A percentile compares a stretch with the other conserved stretches of the same genome.
Evolutionary conservation across 306 rosid genomes (phyloP).

Genomic region (Spatholobus suberectus): DNA sequence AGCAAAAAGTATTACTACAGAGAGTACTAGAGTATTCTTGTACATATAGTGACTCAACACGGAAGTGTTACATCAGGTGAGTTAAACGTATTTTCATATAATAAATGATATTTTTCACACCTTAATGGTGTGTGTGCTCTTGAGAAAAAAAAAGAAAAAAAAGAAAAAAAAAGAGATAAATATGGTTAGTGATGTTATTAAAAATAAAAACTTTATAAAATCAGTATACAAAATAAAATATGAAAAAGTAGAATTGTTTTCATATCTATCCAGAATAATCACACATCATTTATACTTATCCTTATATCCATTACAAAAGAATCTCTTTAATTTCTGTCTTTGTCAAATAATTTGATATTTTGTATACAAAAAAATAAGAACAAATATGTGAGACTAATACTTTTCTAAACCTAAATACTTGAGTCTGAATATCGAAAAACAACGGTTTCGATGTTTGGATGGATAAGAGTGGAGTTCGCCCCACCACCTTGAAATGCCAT

Average conservation of each 20-base stretch:
- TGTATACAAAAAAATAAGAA: background rate
- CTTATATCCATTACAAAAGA: background rate
- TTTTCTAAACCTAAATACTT: background rate
- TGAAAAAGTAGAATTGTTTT: background rate
- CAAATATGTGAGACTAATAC: background rate
- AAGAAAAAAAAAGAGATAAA: background rate
- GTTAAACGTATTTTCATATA: background rate
- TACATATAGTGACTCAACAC: background rate
- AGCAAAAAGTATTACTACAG: background rate
- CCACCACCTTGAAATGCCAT: background rate
- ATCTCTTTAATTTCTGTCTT: conserved; percentile 3
- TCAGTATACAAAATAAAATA: background rate
- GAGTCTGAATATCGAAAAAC: background rate
- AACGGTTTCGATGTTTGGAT: background rate
- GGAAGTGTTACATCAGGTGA: background rate
- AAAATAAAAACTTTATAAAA: background rate
- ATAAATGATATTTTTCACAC: background rate
- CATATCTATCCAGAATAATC: conserved; percentile 10
- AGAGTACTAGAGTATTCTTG: background rate
- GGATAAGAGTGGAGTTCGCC: background rate
- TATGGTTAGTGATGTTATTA: background rate
- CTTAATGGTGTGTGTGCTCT: background rate
- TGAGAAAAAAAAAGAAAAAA: background rate
- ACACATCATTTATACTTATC: conserved; percentile 10
- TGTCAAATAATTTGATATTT: conserved; percentile 14